phyloP scores from a whole-genome alignment of 441 rosid genomes.

The Erysimum cheiri region DNA sequence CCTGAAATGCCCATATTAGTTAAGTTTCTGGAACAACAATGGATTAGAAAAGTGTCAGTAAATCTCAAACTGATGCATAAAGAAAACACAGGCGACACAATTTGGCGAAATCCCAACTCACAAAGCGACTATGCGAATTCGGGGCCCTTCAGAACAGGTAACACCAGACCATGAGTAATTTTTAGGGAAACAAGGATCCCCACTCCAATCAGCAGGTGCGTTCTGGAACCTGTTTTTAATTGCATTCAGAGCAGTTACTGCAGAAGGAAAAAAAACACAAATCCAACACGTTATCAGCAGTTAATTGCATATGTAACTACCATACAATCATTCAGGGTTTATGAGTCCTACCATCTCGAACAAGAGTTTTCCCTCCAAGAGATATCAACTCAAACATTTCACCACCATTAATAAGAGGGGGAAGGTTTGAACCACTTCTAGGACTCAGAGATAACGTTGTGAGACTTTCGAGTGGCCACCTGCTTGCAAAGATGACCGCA shows the following conservation, averaged over 20 bases:
- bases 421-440: conserved; percentile 54
- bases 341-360: conserved; percentile 73
- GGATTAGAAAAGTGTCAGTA: conserved; percentile 30
- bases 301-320: conserved; percentile 1
- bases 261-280: conserved; percentile 35
- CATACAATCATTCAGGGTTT: not conserved
- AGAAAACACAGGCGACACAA: not conserved
- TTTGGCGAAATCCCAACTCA: conserved; percentile 52
- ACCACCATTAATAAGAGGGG: conserved; percentile 82
- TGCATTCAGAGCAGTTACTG: conserved; percentile 65
- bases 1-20: conserved; percentile 78
- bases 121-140: conserved; percentile 71
- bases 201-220: conserved; percentile 78
- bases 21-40: conserved; percentile 61
- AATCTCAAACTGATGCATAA: conserved; percentile 20
- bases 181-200: conserved; percentile 86
- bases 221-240: conserved; percentile 57
- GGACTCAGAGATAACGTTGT: conserved; percentile 64
- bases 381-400: conserved; percentile 64
- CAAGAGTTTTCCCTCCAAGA: conserved; percentile 71
- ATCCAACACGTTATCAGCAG: conserved; percentile 16
- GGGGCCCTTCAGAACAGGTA: conserved; percentile 65
- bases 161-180: conserved; percentile 83
- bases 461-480: conserved; percentile 75
- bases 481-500: conserved; percentile 56